Evolutionary conservation across 2,329 filamentous ascomycete genomes (phyloP), one percentile per base, ranked within the genome.

Genomic region (Blumeria hordei): DNA sequence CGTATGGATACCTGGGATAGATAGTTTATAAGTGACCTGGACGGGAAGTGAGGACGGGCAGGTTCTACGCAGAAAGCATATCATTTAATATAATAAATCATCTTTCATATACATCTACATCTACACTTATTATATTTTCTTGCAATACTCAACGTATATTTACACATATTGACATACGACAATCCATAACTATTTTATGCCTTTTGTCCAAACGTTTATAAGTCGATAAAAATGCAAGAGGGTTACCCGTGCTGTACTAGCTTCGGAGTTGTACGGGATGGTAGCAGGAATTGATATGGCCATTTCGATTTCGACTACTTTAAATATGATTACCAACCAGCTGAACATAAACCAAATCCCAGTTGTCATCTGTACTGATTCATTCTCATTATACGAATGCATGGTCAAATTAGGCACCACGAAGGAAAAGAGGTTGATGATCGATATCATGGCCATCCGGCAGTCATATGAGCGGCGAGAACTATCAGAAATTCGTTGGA

Each of bases 221-320:
- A n/a, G n/a, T n/a, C n/a, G n/a, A n/a, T n/a, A n/a, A n/a, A n/a
- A n/a, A n/a, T 52, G 41, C 32, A 58, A 56, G 34, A 33, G 55
- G 36, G 16, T 45, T 9, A 60, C 54, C 3, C 28, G 49, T 11
- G 58, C 53, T 51, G 44, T 45, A 9, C 28, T 60, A 28, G 53
- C 54, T 16, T 57, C 32, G 8, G 50, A 59, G 35, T 28, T 59
- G 9, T 59, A 57, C 21, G 44, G 37, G 2, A 57, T 59, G 50
- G 51, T 57, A 14, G 16, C 7, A 3, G 56, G 57, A 32, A 35
- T 58, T 11, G 55, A 59, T 34, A 53, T 52, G 50, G 34, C 33
- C 3, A 52, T 52, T 18, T 52, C 34, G n/a, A 52, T 52, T 35
- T 37, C 50, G 2, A 49, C 55, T 32, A 59, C 41, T 32, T 18